Evolutionary conservation across 208 protist genomes (phyloP).

Genomic region (Crithidia acanthocephali): DNA sequence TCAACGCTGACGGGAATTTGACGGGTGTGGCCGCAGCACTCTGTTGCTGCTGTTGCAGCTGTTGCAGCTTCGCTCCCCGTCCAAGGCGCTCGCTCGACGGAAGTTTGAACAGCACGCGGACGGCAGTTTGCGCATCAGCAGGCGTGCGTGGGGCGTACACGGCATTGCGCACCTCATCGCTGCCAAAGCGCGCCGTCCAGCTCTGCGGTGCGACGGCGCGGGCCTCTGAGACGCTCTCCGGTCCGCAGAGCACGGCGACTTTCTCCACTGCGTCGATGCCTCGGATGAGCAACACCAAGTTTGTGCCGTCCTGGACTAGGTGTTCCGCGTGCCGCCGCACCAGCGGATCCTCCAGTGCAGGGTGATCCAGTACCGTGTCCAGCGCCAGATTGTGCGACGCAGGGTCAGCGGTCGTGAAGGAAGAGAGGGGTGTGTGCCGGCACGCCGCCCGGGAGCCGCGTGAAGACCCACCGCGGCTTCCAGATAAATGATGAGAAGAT

Average conservation of each 20-base stretch:
- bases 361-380: slow-evolving; percentile 12
- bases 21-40: background rate
- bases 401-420: background rate
- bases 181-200: slow-evolving; percentile 66
- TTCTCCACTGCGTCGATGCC: slow-evolving; percentile 63
- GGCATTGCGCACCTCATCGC: slow-evolving; percentile 60
- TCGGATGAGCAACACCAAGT: slow-evolving; percentile 59
- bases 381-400: background rate
- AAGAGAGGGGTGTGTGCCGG: background rate
- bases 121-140: slow-evolving; percentile 52
- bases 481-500: background rate
- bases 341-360: slow-evolving; percentile 1
- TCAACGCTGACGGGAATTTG: background rate
- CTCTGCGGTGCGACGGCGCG: slow-evolving; percentile 43
- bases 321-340: slow-evolving; percentile 43
- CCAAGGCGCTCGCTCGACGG: background rate
- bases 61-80: background rate
- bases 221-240: slow-evolving; percentile 68
- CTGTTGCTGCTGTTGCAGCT: slow-evolving; percentile 11
- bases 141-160: slow-evolving; percentile 62
- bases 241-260: slow-evolving; percentile 64
- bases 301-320: slow-evolving; percentile 63
- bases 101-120: slow-evolving; percentile 46
- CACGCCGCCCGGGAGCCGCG: background rate
- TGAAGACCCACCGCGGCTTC: background rate